Evolutionary conservation across 768 basidiomycete genomes (phyloP).

Genomic region (Suillus spraguei): DNA sequence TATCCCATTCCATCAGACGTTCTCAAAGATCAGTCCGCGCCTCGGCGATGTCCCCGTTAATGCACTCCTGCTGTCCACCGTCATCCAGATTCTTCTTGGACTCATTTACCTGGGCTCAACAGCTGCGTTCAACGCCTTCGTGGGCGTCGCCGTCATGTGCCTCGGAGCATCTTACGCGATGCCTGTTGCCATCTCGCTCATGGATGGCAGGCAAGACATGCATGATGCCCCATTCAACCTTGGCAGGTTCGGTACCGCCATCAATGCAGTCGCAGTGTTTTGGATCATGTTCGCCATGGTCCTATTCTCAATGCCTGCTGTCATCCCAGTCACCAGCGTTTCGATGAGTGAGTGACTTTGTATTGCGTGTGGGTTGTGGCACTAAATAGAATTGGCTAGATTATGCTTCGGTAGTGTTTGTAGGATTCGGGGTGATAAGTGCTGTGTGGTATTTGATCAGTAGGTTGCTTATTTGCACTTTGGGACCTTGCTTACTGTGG

Average conservation of each 20-base stretch:
- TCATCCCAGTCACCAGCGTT: conserved; percentile 52
- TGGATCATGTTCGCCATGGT: conserved; percentile 67
- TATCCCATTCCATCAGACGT: conserved; percentile 54
- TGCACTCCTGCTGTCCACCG: conserved; percentile 60
- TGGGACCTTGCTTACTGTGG: not conserved
- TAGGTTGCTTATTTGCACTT: conserved; percentile 31
- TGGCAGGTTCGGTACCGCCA: conserved; percentile 44
- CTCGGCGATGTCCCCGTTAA: conserved; percentile 56
- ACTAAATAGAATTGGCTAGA: conserved; percentile 39
- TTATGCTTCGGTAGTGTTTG: conserved; percentile 69
- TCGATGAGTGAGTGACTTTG: conserved; percentile 47
- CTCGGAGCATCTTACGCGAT: conserved; percentile 63
- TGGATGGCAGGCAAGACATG: conserved; percentile 45
- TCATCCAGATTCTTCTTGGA: conserved; percentile 60
- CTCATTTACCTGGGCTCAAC: conserved; percentile 64
- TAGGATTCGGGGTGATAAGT: conserved; percentile 60
- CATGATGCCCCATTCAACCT: conserved; percentile 52
- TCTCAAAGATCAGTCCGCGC: conserved; percentile 46
- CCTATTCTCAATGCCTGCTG: conserved; percentile 69
- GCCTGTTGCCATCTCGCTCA: conserved; percentile 58
- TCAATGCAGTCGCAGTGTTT: conserved; percentile 56
- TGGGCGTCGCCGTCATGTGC: conserved; percentile 68
- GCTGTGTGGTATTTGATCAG: conserved; percentile 62
- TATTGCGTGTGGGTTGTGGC: not conserved
- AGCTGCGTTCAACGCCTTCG: conserved; percentile 69